These are phyloP conservation scores for Berkeleyomyces rouxiae DNA, from an alignment of 2,329 filamentous ascomycete genomes.

Conservation along the genomic window DNA sequence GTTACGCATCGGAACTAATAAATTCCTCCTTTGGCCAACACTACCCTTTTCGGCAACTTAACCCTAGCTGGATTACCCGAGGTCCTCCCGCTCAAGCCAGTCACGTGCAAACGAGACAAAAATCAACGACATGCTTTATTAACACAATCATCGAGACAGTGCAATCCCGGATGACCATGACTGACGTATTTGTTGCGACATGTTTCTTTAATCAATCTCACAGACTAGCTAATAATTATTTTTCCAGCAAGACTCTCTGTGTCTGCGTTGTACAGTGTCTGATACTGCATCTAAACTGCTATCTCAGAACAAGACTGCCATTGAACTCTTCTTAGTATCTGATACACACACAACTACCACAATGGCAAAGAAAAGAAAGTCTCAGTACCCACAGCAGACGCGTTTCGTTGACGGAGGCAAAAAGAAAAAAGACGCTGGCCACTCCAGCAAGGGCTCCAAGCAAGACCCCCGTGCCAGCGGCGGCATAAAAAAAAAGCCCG, in stretches of 20 bases:
- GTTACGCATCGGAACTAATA: not conserved
- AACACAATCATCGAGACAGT: not conserved
- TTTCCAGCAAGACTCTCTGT: not conserved
- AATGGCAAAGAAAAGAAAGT: slow-evolving; percentile 30
- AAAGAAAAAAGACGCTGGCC: slow-evolving; percentile 6
- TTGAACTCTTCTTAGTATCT: not conserved
- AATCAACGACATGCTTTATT: slow-evolving; percentile 2
- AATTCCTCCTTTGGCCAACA: not conserved
- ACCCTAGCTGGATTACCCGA: not conserved
- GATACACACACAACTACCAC: not conserved
- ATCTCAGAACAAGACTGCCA: not conserved
- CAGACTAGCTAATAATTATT: not conserved
- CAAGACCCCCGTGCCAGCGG: not conserved
- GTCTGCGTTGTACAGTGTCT: not conserved
- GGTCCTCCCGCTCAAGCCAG: not conserved
- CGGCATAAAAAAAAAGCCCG: slow-evolving; percentile 15
- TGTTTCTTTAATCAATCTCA: not conserved
- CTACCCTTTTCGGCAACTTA: not conserved
- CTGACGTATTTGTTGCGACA: not conserved
- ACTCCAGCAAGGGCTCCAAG: slow-evolving; percentile 2
- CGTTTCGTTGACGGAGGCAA: slow-evolving; percentile 10
- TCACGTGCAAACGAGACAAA: not conserved
- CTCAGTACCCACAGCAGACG: slow-evolving; percentile 16
- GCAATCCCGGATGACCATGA: not conserved
- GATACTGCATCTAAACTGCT: not conserved